Base-by-base conservation (phyloP, 2,329 filamentous ascomycete genomes). In the Parafenestella ontariensis region DNA sequence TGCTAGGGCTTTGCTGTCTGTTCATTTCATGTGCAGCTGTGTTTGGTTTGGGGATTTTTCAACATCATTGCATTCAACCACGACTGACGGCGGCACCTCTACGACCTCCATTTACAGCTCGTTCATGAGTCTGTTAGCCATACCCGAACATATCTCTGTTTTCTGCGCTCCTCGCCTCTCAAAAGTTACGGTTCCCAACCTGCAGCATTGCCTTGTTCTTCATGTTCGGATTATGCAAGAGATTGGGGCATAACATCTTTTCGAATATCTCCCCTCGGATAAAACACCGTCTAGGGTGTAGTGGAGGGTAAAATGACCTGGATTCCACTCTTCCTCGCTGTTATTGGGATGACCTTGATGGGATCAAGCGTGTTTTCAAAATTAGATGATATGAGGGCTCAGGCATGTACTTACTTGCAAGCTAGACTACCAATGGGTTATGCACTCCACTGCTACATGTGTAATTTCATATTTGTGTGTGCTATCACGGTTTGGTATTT, bases 101-200 rank as follows among this genome's bases (percentile, higher is more conserved):
- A 40, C 37, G 37, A 40, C 37, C 15, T 23, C 21, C 21, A 23
- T 23, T 23, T 15, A 24, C 20, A 24, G 20, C 15, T 39, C 15
- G 20, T 40, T 51, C 52, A 49, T 51, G 57, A 56, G 28, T 51
- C 52, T 49, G 52, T 57, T 24, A 47, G 53, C 41, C 52, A 61
- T 61, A 61, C 59, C 62, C 59, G 62, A 59, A 64, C 56, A 62
- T 62, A 58, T 52, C 48, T 46, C 56, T 50, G 53, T 58, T 46
- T 50, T 50, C 56, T 59, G 52, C 58, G 59, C 56, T 61, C 58
- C 54, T 56, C 59, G 60, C 37, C 60, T 54, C 52, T 48, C 64
- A 74, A 74, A 74, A 74, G 71, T 72, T 72, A 64, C 64, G 65
- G 59, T 63, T 58, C 61, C 52, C 56, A 47, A 54, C 49, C 61